phyloP scores from a whole-genome alignment of 768 basidiomycete species.

The Termitomyces sp. region DNA sequence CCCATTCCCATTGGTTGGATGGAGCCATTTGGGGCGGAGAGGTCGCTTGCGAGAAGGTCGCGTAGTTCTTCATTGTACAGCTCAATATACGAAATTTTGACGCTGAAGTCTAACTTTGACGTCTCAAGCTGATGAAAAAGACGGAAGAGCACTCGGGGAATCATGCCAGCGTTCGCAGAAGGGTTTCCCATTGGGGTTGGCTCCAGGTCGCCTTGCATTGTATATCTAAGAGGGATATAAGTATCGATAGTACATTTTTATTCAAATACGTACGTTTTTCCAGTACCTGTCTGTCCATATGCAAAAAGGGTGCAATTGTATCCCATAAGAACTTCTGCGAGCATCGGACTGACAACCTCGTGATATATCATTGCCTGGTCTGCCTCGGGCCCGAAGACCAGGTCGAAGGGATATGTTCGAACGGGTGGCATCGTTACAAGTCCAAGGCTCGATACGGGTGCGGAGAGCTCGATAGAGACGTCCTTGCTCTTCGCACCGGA shows the following conservation, averaged over 20 bases:
- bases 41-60: slow-evolving; percentile 83
- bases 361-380: slow-evolving; percentile 93
- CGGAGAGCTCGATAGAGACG: slow-evolving; percentile 76
- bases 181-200: slow-evolving; percentile 86
- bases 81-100: slow-evolving; percentile 92
- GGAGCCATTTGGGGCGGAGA: slow-evolving; percentile 61
- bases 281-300: slow-evolving; percentile 98
- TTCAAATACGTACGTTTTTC: slow-evolving; percentile 78
- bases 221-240: slow-evolving; percentile 50
- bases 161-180: slow-evolving; percentile 88
- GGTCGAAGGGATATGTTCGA: slow-evolving; percentile 89
- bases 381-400: slow-evolving; percentile 95
- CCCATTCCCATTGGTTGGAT: slow-evolving; percentile 79
- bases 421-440: slow-evolving; percentile 70
- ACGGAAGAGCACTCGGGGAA: slow-evolving; percentile 88
- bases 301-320: slow-evolving; percentile 98
- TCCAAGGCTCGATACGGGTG: slow-evolving; percentile 68
- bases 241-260: background rate
- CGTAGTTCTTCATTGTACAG: slow-evolving; percentile 98
- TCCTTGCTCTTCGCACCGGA: slow-evolving; percentile 72
- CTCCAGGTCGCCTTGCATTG: slow-evolving; percentile 94
- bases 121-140: slow-evolving; percentile 87
- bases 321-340: slow-evolving; percentile 90
- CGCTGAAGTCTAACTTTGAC: slow-evolving; percentile 76
- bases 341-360: slow-evolving; percentile 89